Evolutionary conservation across 2,329 filamentous ascomycete genomes (phyloP).

Genomic region (Alternaria arbusti): DNA sequence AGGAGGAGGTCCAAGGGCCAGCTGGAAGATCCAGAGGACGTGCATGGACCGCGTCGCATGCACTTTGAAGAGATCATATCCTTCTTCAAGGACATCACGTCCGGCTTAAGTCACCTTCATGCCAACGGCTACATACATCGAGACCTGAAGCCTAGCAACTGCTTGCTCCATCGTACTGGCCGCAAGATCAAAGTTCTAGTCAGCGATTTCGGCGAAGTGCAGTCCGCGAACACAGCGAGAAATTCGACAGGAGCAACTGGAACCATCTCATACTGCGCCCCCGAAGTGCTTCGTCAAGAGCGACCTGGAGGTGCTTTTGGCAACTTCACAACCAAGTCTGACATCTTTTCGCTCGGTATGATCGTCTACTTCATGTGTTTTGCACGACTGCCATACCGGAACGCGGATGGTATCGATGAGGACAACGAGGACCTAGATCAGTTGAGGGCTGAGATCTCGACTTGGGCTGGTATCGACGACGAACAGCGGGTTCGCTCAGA

Average conservation of each 20-base stretch:
- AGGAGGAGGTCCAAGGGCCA: conserved; percentile 82
- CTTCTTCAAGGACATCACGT: conserved; percentile 94
- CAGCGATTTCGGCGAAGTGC: conserved; percentile 97
- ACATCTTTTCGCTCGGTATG: conserved; percentile 98
- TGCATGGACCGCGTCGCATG: conserved; percentile 61
- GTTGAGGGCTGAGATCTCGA: conserved; percentile 82
- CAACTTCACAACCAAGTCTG: conserved; percentile 96
- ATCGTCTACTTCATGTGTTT: conserved; percentile 99
- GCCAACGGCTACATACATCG: conserved; percentile 92
- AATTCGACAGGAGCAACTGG: conserved; percentile 92
- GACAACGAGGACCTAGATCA: conserved; percentile 90
- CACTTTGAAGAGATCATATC: conserved; percentile 94
- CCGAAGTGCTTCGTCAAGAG: conserved; percentile 80
- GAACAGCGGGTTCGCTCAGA: conserved; percentile 77
- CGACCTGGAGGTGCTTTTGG: conserved; percentile 72
- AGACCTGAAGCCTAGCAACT: conserved; percentile 96
- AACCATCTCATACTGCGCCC: conserved; percentile 96
- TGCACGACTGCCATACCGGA: conserved; percentile 81
- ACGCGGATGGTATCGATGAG: conserved; percentile 84
- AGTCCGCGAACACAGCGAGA: conserved; percentile 79
- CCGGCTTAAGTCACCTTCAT: conserved; percentile 88
- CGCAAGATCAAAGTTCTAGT: conserved; percentile 80
- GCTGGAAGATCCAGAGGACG: conserved; percentile 65
- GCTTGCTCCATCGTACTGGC: conserved; percentile 80
- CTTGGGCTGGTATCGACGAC: conserved; percentile 86